A percentile compares a stretch with the other conserved stretches of the same genome.
These are phyloP conservation scores for Blastobotrys parvus DNA, from an alignment of 805 yeast species.

Conservation along the genomic window DNA sequence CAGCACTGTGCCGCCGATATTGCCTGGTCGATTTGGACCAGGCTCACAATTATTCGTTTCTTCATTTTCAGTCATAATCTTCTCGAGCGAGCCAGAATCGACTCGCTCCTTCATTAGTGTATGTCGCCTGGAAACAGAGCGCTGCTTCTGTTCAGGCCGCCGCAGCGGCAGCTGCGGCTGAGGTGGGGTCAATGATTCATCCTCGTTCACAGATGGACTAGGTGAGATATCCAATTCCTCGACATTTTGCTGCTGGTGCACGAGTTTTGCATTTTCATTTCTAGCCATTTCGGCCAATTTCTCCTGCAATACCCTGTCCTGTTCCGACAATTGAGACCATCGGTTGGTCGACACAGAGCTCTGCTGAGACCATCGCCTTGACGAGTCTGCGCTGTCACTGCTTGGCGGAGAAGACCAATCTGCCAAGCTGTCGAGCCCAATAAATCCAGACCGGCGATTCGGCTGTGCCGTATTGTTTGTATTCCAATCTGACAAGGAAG, in stretches of 20 bases:
- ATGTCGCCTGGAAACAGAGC: too few species aligned
- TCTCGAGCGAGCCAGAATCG: neutral
- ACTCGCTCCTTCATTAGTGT: neutral
- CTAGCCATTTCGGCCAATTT: constrained; percentile 22
- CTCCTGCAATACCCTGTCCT: constrained; percentile 19
- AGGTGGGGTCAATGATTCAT: neutral
- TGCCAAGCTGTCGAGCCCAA: neutral
- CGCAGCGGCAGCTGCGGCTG: neutral
- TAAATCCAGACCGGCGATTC: neutral
- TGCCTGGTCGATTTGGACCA: constrained; percentile 18
- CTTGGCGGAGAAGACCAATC: neutral
- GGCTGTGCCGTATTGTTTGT: too few species aligned
- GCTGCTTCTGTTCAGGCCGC: neutral
- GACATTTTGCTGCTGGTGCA: neutral
- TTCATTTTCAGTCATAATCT: neutral
- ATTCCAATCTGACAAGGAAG: too few species aligned
- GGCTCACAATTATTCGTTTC: neutral
- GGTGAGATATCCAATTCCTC: neutral
- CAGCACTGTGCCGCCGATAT: constrained; percentile 16
- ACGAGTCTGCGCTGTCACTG: neutral
- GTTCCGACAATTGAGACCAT: constrained; percentile 7
- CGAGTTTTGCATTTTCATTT: constrained; percentile 21
- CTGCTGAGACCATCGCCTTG: neutral
- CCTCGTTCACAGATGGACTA: neutral
- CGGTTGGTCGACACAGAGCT: neutral